Conservation (phyloP, 345 rosid species). For the Rhodomyrtus tomentosa region DNA sequence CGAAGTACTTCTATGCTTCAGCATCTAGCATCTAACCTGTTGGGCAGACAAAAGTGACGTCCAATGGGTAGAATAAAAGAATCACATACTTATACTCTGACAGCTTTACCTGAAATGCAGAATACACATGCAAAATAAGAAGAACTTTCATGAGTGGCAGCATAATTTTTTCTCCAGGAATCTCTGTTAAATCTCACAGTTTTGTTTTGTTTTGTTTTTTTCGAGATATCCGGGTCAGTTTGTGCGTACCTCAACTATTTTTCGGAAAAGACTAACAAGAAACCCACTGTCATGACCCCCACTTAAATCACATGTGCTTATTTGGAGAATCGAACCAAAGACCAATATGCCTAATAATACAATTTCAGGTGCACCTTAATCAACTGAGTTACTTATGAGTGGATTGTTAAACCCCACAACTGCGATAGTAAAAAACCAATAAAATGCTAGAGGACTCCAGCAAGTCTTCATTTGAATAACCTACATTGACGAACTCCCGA, state of each 20-base stretch:
- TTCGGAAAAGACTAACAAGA: no score
- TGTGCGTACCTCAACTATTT: no score
- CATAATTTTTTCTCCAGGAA: background rate
- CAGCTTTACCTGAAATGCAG: conserved; percentile 67
- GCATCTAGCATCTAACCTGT: conserved; percentile 50
- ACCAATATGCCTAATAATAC: no score
- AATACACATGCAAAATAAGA: background rate
- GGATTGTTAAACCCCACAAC: no score
- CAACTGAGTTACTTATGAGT: no score
- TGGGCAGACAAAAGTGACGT: conserved; percentile 96
- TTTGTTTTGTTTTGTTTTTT: no score
- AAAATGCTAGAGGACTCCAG: background rate
- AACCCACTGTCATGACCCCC: no score
- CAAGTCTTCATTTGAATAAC: background rate
- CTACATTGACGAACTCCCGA: conserved; percentile 87
- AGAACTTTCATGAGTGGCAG: background rate
- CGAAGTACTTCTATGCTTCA: background rate
- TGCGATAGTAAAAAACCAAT: background rate
- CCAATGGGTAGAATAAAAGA: conserved; percentile 97
- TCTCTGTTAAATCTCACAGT: background rate
- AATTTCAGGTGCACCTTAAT: no score
- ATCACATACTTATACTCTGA: conserved; percentile 93
- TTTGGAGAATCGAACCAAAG: no score
- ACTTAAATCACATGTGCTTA: no score
- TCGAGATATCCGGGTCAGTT: no score